Conservation (phyloP, 2,329 filamentous ascomycete species). For the Dryadomyces quercivorus region DNA sequence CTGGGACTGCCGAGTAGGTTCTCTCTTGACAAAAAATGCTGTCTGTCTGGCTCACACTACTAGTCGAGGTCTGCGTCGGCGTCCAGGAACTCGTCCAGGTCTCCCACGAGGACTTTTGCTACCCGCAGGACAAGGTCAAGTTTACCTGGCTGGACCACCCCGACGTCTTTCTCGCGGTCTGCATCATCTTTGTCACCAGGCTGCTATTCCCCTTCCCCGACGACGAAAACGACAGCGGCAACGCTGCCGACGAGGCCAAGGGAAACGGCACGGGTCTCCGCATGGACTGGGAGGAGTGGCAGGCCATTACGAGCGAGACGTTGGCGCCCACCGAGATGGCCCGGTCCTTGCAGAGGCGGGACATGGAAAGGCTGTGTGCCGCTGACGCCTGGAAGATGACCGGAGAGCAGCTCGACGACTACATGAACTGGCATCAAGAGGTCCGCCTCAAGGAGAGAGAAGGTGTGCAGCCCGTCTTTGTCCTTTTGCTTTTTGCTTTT, state of each 20-base stretch:
- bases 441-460: slow-evolving; percentile 30
- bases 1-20: slow-evolving; percentile 58
- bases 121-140: slow-evolving; percentile 33
- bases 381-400: slow-evolving; percentile 33
- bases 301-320: slow-evolving; percentile 19
- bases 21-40: not conserved
- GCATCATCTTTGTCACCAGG: slow-evolving; percentile 67
- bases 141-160: slow-evolving; percentile 49
- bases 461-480: slow-evolving; percentile 8
- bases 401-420: slow-evolving; percentile 53
- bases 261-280: slow-evolving; percentile 28
- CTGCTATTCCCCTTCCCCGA: slow-evolving; percentile 63
- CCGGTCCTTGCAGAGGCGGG: slow-evolving; percentile 10
- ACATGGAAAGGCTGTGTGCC: slow-evolving; percentile 16
- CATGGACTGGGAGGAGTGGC: slow-evolving; percentile 67
- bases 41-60: not conserved
- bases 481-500: too few species aligned
- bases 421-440: slow-evolving; percentile 67
- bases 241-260: not conserved
- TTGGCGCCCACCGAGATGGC: not conserved
- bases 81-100: slow-evolving; percentile 43
- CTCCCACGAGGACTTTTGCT: slow-evolving; percentile 42
- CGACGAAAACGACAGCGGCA: slow-evolving; percentile 30
- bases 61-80: slow-evolving; percentile 52
- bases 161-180: slow-evolving; percentile 59